Evolutionary conservation across 2,329 filamentous ascomycete species (phyloP).

Genomic region (Xylariaceae sp.): DNA sequence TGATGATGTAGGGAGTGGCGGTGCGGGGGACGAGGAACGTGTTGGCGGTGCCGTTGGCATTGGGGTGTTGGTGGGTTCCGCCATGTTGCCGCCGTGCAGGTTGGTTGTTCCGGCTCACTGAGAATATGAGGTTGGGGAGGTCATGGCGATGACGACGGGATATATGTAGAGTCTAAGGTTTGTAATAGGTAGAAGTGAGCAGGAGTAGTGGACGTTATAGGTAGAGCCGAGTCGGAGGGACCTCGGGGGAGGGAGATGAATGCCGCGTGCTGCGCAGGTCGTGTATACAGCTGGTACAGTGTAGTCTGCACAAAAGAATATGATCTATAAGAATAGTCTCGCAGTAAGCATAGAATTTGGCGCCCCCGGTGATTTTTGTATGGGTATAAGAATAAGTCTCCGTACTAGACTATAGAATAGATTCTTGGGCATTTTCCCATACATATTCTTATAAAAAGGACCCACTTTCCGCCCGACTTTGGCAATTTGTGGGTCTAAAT

Average conservation of each 20-base stretch:
- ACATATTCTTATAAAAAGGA: too few species aligned
- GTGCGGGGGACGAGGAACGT: constrained; percentile 41
- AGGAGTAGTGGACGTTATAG: neutral
- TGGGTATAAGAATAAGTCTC: too few species aligned
- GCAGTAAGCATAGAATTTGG: too few species aligned
- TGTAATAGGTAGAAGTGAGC: neutral
- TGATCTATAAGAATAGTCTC: too few species aligned
- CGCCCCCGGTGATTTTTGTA: too few species aligned
- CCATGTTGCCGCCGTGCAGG: constrained; percentile 33
- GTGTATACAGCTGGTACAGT: neutral
- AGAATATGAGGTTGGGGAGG: neutral
- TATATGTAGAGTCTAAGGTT: too few species aligned
- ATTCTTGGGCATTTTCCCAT: too few species aligned
- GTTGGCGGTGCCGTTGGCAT: constrained; percentile 42
- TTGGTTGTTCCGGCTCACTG: neutral
- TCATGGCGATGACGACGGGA: neutral
- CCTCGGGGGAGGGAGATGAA: neutral
- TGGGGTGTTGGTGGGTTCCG: constrained; percentile 46
- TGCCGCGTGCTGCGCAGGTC: neutral
- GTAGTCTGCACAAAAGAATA: too few species aligned
- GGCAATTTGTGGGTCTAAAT: too few species aligned
- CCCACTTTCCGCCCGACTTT: too few species aligned
- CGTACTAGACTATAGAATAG: too few species aligned
- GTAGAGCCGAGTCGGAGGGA: neutral
- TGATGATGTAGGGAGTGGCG: constrained; percentile 20